Conservation (phyloP, 2,329 filamentous ascomycete genomes). For the Zymoseptoria pseudotritici region DNA sequence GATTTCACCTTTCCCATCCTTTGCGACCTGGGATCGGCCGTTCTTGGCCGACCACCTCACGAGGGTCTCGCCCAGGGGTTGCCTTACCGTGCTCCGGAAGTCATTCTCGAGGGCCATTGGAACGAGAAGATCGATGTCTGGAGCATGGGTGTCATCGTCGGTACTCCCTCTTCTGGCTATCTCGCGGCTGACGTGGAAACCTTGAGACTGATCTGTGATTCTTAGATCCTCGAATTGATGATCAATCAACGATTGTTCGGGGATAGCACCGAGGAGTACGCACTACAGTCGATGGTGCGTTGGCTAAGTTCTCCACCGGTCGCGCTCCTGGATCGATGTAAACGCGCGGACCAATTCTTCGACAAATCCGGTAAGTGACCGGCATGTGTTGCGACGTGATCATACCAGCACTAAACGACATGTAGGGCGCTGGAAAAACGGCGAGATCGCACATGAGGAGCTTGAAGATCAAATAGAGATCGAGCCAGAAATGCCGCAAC, state of each 20-base stretch:
- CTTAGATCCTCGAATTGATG: slow-evolving; percentile 4
- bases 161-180: neutral
- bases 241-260: slow-evolving; percentile 3
- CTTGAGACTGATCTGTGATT: neutral
- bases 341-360: neutral
- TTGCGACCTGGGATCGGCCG: slow-evolving; percentile 18
- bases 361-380: neutral
- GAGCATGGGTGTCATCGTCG: slow-evolving; percentile 24
- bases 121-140: slow-evolving; percentile 20
- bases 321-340: neutral
- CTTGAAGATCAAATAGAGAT: slow-evolving; percentile 6
- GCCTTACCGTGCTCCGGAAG: slow-evolving; percentile 24
- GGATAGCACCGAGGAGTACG: neutral
- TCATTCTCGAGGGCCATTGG: slow-evolving; percentile 20
- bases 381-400: too few relatives aligned
- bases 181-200: too few relatives aligned
- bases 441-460: neutral
- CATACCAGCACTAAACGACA: neutral
- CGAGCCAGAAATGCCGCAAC: neutral
- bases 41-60: slow-evolving; percentile 3
- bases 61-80: slow-evolving; percentile 18
- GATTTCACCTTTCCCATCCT: neutral
- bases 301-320: neutral
- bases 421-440: slow-evolving; percentile 1
- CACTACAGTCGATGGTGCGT: slow-evolving; percentile 1